A percentile compares a stretch with the other conserved stretches of the same genome.
phyloP scores from a whole-genome alignment of 768 basidiomycete genomes.

The Lactarius hatsudake region DNA sequence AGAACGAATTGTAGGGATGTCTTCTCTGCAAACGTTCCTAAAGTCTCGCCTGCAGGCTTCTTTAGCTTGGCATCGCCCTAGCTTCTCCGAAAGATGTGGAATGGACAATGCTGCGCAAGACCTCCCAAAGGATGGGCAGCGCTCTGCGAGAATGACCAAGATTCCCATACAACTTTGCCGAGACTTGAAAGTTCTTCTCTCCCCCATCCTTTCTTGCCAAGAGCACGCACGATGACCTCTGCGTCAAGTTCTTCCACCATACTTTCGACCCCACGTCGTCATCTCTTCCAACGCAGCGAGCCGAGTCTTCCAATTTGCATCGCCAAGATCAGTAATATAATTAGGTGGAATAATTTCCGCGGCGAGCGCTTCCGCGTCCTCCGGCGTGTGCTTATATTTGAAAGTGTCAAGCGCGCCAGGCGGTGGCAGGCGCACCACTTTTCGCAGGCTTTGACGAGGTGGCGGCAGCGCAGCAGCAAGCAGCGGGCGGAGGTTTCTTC shows the following conservation, averaged over 20 bases:
- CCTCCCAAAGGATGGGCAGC: slow-evolving; percentile 79
- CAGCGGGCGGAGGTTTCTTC: slow-evolving; percentile 46
- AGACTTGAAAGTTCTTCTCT: slow-evolving; percentile 99
- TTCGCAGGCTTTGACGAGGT: slow-evolving; percentile 46
- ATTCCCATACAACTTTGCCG: slow-evolving; percentile 84
- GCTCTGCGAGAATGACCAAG: slow-evolving; percentile 67
- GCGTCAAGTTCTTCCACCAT: slow-evolving; percentile 67
- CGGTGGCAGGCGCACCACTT: slow-evolving; percentile 44
- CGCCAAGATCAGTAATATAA: slow-evolving; percentile 70
- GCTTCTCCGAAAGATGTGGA: slow-evolving; percentile 84
- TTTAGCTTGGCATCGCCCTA: slow-evolving; percentile 96
- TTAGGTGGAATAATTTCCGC: slow-evolving; percentile 67
- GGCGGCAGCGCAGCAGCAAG: slow-evolving; percentile 28
- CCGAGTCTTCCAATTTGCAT: slow-evolving; percentile 91
- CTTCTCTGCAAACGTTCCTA: slow-evolving; percentile 84
- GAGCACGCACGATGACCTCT: slow-evolving; percentile 82
- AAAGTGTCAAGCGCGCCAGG: slow-evolving; percentile 70
- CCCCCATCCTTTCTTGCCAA: slow-evolving; percentile 93
- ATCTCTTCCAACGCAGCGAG: slow-evolving; percentile 86
- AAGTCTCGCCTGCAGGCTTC: slow-evolving; percentile 89
- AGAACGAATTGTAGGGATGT: slow-evolving; percentile 94
- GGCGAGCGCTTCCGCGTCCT: slow-evolving; percentile 86
- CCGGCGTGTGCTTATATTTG: slow-evolving; percentile 87
- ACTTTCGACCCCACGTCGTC: slow-evolving; percentile 74
- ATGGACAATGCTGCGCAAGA: slow-evolving; percentile 81